Percentiles rank a stretch among this genome's conserved stretches.
These are phyloP conservation scores for Mycosarcoma maydis DNA, from an alignment of 1,284 basidiomycete genomes.

Conservation along the genomic window DNA sequence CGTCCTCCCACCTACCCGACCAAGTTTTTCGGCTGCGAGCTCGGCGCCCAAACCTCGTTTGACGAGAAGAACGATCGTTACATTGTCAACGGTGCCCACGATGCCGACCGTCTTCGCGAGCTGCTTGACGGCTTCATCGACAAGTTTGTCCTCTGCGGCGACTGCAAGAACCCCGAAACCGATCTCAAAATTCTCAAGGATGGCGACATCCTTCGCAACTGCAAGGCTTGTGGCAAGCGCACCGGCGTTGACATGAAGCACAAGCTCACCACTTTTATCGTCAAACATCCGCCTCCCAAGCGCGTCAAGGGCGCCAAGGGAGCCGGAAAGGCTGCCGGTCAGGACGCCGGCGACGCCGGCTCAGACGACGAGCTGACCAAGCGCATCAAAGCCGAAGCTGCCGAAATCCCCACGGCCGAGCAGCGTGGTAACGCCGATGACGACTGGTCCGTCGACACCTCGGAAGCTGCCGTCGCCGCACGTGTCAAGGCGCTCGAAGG, in stretches of 20 bases:
- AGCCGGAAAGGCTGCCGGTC: constrained; percentile 72
- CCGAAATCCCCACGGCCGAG: constrained; percentile 69
- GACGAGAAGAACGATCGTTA: constrained; percentile 97
- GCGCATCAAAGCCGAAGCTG: constrained; percentile 71
- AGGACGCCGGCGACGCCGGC: constrained; percentile 68
- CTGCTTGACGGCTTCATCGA: constrained; percentile 93
- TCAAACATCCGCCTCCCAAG: constrained; percentile 90
- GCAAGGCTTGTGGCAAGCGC: constrained; percentile 96
- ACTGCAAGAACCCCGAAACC: constrained; percentile 99
- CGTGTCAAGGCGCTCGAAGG: constrained; percentile 82
- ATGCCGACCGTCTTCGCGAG: constrained; percentile 89
- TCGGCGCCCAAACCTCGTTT: constrained; percentile 95
- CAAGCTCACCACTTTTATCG: constrained; percentile 93
- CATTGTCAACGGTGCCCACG: constrained; percentile 98
- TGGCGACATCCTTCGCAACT: constrained; percentile 89
- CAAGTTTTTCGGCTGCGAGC: constrained; percentile 99
- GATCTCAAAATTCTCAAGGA: constrained; percentile 89
- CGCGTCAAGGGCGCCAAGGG: constrained; percentile 69
- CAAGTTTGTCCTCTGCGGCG: constrained; percentile 95
- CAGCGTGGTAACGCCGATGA: constrained; percentile 70
- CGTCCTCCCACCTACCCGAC: constrained; percentile 95
- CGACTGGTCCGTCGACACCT: constrained; percentile 91
- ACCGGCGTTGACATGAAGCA: constrained; percentile 95
- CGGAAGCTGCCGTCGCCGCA: constrained; percentile 87
- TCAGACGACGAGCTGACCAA: constrained; percentile 69